Evolutionary conservation across 805 yeast species (phyloP).

Genomic region (Saccharomyces kudriavzevii): DNA sequence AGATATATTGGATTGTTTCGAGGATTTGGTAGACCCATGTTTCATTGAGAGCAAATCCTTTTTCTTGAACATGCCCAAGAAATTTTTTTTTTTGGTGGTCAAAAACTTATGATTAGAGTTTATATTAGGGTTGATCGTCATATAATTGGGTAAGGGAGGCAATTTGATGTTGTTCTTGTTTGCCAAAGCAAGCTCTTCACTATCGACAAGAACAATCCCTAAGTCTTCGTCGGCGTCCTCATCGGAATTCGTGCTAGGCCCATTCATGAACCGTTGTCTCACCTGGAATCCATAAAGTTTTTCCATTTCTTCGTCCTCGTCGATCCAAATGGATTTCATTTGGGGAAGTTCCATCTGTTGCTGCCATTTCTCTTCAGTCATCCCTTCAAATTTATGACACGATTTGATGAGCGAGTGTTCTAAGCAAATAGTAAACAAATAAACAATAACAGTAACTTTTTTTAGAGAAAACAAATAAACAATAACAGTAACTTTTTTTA

Average conservation of each 20-base stretch:
- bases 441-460: not conserved
- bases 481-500: not conserved
- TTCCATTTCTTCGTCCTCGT: constrained; percentile 32
- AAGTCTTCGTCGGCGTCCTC: constrained; percentile 24
- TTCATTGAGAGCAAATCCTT: constrained; percentile 12
- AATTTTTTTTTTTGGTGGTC: constrained; percentile 13
- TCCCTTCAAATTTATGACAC: not conserved
- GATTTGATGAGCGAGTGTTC: not conserved
- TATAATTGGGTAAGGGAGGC: constrained; percentile 26
- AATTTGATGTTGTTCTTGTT: constrained; percentile 32
- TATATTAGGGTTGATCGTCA: not conserved
- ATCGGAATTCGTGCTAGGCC: constrained; percentile 2
- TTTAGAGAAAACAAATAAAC: not conserved
- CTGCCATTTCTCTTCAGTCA: not conserved
- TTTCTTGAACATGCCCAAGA: constrained; percentile 28
- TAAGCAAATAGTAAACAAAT: not conserved
- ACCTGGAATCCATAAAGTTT: constrained; percentile 30
- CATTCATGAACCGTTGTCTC: constrained; percentile 20
- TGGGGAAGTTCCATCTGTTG: constrained; percentile 18
- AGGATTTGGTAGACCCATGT: not conserved
- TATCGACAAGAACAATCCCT: constrained; percentile 29
- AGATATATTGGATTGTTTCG: constrained; percentile 19
- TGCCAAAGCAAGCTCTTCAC: constrained; percentile 28
- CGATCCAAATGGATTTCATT: constrained; percentile 38
- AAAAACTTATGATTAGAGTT: not conserved